These are phyloP conservation scores for Talaromyces sp. DNA, from an alignment of 2,329 filamentous ascomycete genomes.

Conservation along the genomic window DNA sequence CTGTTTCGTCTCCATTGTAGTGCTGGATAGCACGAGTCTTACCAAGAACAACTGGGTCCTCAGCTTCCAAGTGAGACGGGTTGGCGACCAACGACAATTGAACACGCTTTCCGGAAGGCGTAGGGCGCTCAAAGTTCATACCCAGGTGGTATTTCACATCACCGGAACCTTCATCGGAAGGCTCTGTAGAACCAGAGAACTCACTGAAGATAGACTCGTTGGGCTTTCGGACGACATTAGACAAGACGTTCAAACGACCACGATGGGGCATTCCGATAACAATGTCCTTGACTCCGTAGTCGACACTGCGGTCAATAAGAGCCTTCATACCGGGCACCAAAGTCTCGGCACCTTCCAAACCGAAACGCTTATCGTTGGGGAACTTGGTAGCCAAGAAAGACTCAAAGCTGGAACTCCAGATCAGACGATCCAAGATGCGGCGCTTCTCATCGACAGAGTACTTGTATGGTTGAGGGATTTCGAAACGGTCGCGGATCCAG, in stretches of 20 bases:
- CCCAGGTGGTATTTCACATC: slow-evolving; percentile 99
- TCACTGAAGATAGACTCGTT: slow-evolving; percentile 99
- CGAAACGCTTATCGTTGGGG: slow-evolving; percentile 99
- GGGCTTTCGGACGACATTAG: slow-evolving; percentile 97
- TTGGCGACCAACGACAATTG: slow-evolving; percentile 98
- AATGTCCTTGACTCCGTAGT: slow-evolving; percentile 98
- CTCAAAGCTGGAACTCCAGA: slow-evolving; percentile 98
- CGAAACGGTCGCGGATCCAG: slow-evolving; percentile 92
- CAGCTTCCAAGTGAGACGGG: slow-evolving; percentile 94
- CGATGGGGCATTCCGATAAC: slow-evolving; percentile 99
- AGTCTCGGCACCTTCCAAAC: slow-evolving; percentile 94
- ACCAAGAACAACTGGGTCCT: slow-evolving; percentile 94
- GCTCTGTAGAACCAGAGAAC: slow-evolving; percentile 83
- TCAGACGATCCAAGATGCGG: slow-evolving; percentile 91
- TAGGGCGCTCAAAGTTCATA: slow-evolving; percentile 99
- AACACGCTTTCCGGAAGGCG: slow-evolving; percentile 97
- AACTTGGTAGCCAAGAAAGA: slow-evolving; percentile 94
- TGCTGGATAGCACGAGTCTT: slow-evolving; percentile 98
- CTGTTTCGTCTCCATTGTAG: slow-evolving; percentile 95
- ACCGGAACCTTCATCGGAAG: slow-evolving; percentile 91
- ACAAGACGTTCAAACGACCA: slow-evolving; percentile 94
- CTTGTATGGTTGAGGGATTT: slow-evolving; percentile 92
- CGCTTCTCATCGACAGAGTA: slow-evolving; percentile 99
- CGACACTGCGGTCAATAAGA: slow-evolving; percentile 94
- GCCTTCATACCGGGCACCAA: slow-evolving; percentile 99